A percentile compares a stretch with the other conserved stretches of the same genome.
These are phyloP conservation scores for Ophiocytium majus DNA, from an alignment of 352 stramenopile genomes.

Conservation along the genomic window DNA sequence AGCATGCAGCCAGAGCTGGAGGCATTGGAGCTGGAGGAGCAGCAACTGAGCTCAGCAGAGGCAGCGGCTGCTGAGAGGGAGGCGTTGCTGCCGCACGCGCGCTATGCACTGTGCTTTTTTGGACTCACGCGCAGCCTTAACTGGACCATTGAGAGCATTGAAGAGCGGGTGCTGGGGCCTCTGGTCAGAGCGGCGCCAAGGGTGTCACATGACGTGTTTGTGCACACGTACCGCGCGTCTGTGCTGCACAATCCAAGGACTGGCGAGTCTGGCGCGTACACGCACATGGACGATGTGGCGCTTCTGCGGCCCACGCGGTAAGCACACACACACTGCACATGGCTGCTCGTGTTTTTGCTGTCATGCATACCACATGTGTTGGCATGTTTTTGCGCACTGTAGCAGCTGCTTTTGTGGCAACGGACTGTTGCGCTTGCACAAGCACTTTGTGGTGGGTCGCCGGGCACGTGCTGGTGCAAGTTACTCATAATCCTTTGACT, in stretches of 20 bases:
- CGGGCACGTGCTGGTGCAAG: too few species aligned
- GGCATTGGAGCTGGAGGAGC: too few species aligned
- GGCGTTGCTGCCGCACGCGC: too few species aligned
- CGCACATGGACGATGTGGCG: neutral
- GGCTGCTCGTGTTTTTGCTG: too few species aligned
- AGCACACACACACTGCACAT: neutral
- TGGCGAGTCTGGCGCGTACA: neutral
- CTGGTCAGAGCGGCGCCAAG: neutral
- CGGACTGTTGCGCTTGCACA: too few species aligned
- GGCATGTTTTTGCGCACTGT: too few species aligned
- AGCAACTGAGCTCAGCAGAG: too few species aligned
- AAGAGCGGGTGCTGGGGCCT: neutral
- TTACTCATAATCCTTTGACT: too few species aligned
- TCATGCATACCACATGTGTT: too few species aligned
- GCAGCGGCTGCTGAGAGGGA: neutral
- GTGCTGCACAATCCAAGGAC: neutral
- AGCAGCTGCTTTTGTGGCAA: too few species aligned
- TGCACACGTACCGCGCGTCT: slow-evolving; percentile 13
- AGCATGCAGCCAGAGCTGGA: too few species aligned
- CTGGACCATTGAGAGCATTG: slow-evolving; percentile 14
- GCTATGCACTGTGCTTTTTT: slow-evolving; percentile 27
- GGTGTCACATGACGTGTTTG: neutral
- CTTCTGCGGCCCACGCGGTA: neutral
- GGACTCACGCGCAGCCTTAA: slow-evolving; percentile 5
- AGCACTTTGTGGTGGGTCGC: too few species aligned